Base-by-base conservation (phyloP, 345 rosid species). In the Gossypium stocksii region DNA sequence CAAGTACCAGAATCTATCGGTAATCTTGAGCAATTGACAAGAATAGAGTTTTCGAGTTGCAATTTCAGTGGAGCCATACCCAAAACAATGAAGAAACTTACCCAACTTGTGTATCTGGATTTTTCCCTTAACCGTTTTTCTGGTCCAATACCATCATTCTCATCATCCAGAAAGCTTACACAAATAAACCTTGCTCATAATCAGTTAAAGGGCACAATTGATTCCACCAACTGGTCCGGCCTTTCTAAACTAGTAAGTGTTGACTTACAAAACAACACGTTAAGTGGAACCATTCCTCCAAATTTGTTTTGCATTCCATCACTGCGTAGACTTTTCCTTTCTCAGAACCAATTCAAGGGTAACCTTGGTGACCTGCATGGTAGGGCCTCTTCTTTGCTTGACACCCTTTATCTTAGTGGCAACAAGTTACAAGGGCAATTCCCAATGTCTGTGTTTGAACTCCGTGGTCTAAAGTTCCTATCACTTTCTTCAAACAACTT, bases 341-440 rank as follows among this genome's bases (percentile, higher is more conserved):
- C 72, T 1, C 22, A 17, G 58, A 88, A 88, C 75, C 76, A 77
- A 59, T 67, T 86, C 51, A 64, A 12, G 0, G 89, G 84, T 7
- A 22, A 0, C 23, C 1, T 83, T 54, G 46, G 0, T 1, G 71
- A 0, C 0, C 41, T n/a, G 7, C 9, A 12, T 7, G 17, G 43
- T 16, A 46, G 61, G 2, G 16, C 81, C 71, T 20, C 38, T 25
- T 65, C 34, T 4, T 19, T 53, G 4, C 23, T 85, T 16, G 77
- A 77, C n/a, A 77, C 80, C 0, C 16, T 89, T 23, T 87, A 87
- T 79, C 72, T 89, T 74, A 72, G 83, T 17, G 63, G 72, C 71
- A 89, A 89, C 64, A 77, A 74, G 2, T 46, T 41, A 41, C 44
- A 41, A 41, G 44, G 44, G 44, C 44, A 44, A 44, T 7, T 44